phyloP scores from a whole-genome alignment of 169 alveolate species.

The Sarcocystis neurona region DNA sequence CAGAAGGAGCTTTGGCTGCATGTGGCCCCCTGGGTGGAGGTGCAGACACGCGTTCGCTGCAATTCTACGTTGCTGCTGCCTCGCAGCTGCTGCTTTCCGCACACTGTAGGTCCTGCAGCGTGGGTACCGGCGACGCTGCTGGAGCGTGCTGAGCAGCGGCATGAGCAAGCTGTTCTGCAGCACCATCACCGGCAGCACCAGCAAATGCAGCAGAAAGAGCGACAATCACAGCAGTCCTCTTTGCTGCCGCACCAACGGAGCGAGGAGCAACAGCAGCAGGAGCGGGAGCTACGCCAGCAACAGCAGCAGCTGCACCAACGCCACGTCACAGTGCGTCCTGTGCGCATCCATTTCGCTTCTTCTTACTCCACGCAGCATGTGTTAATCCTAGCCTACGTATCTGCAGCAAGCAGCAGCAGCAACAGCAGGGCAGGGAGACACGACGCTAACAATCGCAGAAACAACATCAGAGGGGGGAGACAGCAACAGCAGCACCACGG shows the following conservation, averaged over 20 bases:
- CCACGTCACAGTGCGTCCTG: conserved; percentile 7
- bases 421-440: not conserved
- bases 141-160: too few relatives aligned
- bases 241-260: too few relatives aligned
- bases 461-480: not conserved
- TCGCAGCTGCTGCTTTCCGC: too few relatives aligned
- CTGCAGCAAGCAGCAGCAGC: not conserved
- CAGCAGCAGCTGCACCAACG: not conserved
- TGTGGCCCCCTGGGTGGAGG: not conserved
- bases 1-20: not conserved
- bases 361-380: conserved; percentile 4
- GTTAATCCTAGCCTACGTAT: not conserved
- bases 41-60: too few relatives aligned
- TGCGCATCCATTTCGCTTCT: conserved; percentile 14
- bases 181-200: too few relatives aligned
- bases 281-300: not conserved
- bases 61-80: too few relatives aligned
- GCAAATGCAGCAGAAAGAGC: too few relatives aligned
- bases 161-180: too few relatives aligned
- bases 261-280: not conserved
- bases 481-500: too few relatives aligned
- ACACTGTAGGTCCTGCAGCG: too few relatives aligned
- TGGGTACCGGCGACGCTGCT: too few relatives aligned
- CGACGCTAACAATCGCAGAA: not conserved
- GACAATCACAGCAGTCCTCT: too few relatives aligned